Percentiles rank a stretch among this genome's conserved stretches.
phyloP scores from a whole-genome alignment of 1,284 basidiomycete species.

The Puccinia triticina region DNA sequence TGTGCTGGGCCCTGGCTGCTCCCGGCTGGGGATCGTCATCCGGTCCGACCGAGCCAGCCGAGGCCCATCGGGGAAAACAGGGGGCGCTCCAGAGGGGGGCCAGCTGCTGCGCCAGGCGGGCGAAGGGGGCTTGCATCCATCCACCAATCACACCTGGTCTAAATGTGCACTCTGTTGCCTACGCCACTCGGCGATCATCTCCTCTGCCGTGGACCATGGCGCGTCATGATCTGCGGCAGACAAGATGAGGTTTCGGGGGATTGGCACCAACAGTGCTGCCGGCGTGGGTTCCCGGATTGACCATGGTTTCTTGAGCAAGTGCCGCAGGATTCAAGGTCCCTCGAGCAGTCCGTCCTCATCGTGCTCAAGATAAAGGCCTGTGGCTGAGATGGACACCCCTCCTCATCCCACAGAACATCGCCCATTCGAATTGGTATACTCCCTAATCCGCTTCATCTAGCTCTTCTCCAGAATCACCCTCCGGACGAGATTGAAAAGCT shows the following conservation, averaged over 20 bases:
- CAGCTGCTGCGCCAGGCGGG: background rate
- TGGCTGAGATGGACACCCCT: background rate
- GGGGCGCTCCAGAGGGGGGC: background rate
- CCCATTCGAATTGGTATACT: background rate
- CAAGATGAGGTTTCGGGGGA: too few relatives aligned
- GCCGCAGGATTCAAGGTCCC: too few relatives aligned
- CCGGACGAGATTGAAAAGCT: background rate
- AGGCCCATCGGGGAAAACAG: conserved; percentile 4
- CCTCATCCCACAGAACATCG: background rate
- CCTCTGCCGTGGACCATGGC: too few relatives aligned
- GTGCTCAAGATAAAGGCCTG: background rate
- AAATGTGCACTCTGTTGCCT: too few relatives aligned
- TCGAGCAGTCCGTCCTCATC: too few relatives aligned
- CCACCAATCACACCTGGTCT: too few relatives aligned
- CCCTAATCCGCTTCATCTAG: background rate
- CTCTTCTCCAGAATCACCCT: background rate
- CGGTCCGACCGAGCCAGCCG: background rate
- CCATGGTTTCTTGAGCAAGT: background rate
- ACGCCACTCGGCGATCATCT: too few relatives aligned
- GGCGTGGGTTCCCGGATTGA: background rate
- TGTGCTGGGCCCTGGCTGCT: background rate
- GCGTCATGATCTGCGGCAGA: too few relatives aligned
- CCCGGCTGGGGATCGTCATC: background rate
- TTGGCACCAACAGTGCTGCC: too few relatives aligned
- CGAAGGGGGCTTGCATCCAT: background rate